Evolutionary conservation across 805 yeast species (phyloP).

Genomic region (Suhomyces tanzawaensis): DNA sequence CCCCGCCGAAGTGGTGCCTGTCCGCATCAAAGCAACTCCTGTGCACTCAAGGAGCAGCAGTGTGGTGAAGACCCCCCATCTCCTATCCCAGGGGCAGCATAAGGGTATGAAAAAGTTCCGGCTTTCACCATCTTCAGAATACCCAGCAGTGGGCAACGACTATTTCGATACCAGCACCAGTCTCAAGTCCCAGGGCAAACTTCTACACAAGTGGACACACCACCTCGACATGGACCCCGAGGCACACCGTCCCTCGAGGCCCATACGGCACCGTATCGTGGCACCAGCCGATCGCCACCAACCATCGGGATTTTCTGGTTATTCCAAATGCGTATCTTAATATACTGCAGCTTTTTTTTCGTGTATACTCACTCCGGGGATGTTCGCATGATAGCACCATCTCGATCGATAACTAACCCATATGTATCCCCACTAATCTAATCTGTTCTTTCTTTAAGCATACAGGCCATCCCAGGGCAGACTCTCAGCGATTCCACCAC

Average conservation of each 20-base stretch:
- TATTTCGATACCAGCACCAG: conserved; percentile 2
- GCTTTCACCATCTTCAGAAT: conserved; percentile 1
- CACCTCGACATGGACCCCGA: conserved; percentile 8
- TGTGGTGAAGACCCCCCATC: too few relatives aligned
- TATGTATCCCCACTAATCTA: too few relatives aligned
- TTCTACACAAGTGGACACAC: conserved; percentile 5
- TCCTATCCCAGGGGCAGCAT: too few relatives aligned
- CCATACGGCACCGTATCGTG: neutral
- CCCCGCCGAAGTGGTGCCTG: neutral
- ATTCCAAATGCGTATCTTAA: neutral
- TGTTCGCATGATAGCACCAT: too few relatives aligned
- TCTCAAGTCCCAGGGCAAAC: conserved; percentile 6
- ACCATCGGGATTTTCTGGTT: neutral
- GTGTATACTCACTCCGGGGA: too few relatives aligned
- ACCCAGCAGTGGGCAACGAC: neutral
- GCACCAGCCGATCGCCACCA: neutral
- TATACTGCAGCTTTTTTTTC: neutral
- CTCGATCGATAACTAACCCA: too few relatives aligned
- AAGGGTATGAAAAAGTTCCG: conserved; percentile 3
- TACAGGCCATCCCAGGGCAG: too few relatives aligned
- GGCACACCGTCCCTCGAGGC: neutral
- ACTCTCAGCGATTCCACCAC: too few relatives aligned
- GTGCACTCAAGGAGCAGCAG: too few relatives aligned
- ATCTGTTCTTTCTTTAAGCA: too few relatives aligned
- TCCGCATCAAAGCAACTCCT: too few relatives aligned